These are phyloP conservation scores for Phaeoacremonium minimum DNA, from an alignment of 2,329 filamentous ascomycete genomes.

Conservation along the genomic window DNA sequence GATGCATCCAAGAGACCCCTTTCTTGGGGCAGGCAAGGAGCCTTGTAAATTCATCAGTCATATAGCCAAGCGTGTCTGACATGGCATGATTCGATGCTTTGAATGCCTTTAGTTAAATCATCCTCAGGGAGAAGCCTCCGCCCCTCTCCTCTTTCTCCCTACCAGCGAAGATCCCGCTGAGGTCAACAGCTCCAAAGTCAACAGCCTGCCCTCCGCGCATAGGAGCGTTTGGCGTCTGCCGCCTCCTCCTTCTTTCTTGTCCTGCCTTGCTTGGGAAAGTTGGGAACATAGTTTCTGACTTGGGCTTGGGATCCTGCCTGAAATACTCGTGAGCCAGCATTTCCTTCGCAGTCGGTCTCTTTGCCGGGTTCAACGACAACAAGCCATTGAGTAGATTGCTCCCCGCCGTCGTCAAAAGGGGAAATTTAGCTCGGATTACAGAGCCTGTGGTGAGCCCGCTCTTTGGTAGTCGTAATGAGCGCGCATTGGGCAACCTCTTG, in stretches of 20 bases:
- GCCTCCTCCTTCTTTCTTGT: conserved; percentile 72
- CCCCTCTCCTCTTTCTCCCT: conserved; percentile 61
- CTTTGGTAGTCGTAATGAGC: conserved; percentile 66
- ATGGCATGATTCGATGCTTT: no score
- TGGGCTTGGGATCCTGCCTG: conserved; percentile 81
- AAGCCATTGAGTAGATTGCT: conserved; percentile 64
- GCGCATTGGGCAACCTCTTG: conserved; percentile 81
- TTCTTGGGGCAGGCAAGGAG: no score
- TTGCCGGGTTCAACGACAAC: conserved; percentile 69
- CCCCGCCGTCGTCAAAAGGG: conserved; percentile 74
- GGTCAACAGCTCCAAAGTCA: conserved; percentile 53
- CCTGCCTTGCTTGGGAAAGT: conserved; percentile 95
- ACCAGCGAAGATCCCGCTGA: conserved; percentile 67
- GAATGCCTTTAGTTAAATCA: no score
- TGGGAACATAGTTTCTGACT: conserved; percentile 88
- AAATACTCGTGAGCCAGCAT: conserved; percentile 84
- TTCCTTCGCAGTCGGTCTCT: conserved; percentile 66
- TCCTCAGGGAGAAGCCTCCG: conserved; percentile 61
- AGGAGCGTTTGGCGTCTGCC: conserved; percentile 79
- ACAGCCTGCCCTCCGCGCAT: conserved; percentile 65
- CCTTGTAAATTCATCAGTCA: no score
- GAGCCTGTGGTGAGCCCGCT: conserved; percentile 35
- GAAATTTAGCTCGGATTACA: conserved; percentile 72
- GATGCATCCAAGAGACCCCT: no score
- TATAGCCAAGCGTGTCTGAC: no score